Base-by-base conservation (phyloP, 108 stramenopile genomes). In the Nannochloropsis oceanica region DNA sequence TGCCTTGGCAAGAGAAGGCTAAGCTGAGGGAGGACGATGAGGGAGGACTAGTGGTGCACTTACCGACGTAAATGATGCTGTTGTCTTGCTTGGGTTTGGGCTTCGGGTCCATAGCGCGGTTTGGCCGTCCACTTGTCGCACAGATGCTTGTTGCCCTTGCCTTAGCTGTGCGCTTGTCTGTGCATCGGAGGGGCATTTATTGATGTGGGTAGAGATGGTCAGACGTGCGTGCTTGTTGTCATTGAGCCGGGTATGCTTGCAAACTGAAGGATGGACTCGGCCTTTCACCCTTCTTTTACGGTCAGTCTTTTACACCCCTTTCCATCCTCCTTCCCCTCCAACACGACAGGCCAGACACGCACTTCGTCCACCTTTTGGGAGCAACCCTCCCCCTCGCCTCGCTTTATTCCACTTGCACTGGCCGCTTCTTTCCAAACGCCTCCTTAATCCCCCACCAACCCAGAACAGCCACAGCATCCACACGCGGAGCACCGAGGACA, bases 1-100 rank as follows among this genome's bases (percentile, higher is more conserved):
- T 1, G 34, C 34, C 34, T 34, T 34, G 34, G 34, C 34, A 34
- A 34, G 34, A 34, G 34, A 34, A 34, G 34, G 34, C 34, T 5
- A 34, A 34, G 34, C 34, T 5, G 34, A 34, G 34, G 34, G 34
- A 34, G 93, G 91, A 89, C 92, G 93, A 14, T n/a, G 43, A 84
- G 20, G 50, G 43, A 25, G 50, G 43, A 25, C 18, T 14, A 3
- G 43, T n/a, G 83, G 2, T 22, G 20, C 3, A 84, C 83, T 3
- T 27, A 84, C 83, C 83, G 83, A 84, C 83, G 43, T 84, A 84
- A n/a, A 84, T 14, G 59, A 73, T 84, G 83, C 83, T 26, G 14
- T 84, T 84, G 59, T 84, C 42, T 18, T 18, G 22, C n/a, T 82
- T 73, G 59, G 59, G 59, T 73, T 73, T 73, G 59, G 59, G 59